Conservation (phyloP, 345 rosid genomes). For the Euphorbia tirucalli region DNA sequence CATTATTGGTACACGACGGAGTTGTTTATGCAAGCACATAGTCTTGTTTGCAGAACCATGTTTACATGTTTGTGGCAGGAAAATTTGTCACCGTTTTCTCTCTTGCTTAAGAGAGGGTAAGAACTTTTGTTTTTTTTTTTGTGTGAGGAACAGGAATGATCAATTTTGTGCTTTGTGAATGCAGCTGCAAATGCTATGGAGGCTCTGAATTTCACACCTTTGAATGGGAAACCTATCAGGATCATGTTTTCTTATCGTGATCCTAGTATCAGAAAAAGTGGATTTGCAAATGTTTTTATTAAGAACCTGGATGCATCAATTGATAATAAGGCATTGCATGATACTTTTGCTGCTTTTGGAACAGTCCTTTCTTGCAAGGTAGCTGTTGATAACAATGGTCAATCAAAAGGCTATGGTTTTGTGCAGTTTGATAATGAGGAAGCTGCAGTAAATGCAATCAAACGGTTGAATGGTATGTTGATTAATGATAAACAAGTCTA, state of each 20-base stretch:
- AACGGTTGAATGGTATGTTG: slow-evolving; percentile 57
- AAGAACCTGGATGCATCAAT: slow-evolving; percentile 60
- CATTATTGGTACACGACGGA: no score
- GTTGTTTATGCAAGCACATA: background rate
- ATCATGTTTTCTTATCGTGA: slow-evolving; percentile 74
- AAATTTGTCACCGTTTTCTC: background rate
- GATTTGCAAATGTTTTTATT: slow-evolving; percentile 66
- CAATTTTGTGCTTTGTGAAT: slow-evolving; percentile 10
- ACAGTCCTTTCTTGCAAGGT: slow-evolving; percentile 64
- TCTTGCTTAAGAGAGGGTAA: background rate
- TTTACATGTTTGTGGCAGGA: background rate
- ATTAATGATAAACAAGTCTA: slow-evolving; percentile 62
- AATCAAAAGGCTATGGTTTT: slow-evolving; percentile 60
- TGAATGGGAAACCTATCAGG: slow-evolving; percentile 61
- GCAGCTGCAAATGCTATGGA: slow-evolving; percentile 67
- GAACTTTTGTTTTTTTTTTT: background rate
- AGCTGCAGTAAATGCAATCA: slow-evolving; percentile 51
- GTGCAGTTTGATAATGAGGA: slow-evolving; percentile 70
- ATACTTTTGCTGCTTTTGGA: slow-evolving; percentile 57
- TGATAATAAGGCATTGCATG: slow-evolving; percentile 55
- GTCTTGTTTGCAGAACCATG: background rate
- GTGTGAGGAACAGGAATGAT: slow-evolving; percentile 6
- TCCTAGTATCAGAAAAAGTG: slow-evolving; percentile 58
- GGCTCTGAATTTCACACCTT: slow-evolving; percentile 48
- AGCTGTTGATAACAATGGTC: slow-evolving; percentile 44